Evolutionary conservation across 352 stramenopile species (phyloP), one percentile per base, ranked within the genome.

Genomic region (Globisporangium takayamanum): DNA sequence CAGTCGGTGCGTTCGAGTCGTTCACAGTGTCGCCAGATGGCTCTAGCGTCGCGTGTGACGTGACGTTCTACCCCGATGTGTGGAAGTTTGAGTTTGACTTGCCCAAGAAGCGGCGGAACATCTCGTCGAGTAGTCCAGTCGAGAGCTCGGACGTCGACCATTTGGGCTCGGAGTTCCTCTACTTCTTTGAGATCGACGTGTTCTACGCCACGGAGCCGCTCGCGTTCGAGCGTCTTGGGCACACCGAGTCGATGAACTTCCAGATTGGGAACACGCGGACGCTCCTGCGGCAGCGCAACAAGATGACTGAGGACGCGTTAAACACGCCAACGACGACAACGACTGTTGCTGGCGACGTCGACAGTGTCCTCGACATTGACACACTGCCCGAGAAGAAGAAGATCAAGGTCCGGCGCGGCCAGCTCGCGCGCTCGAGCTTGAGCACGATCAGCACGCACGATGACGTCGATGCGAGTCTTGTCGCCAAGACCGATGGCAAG

Each of bases 41-140:
- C 25, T 67, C 36, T 3, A 70, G 76, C 18, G 73, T 89, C 3
- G 69, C 86, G 50, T 93, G 90, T 60, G 82, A 90, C 50, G 80
- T 91, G 56, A 93, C 71, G 28, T 95, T 95, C 63, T 84, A 89
- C 46, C 86, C 86, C 2, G 86, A 95, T 54, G 86, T 95, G 50
- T 95, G 86, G 86, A 95, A 95, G 68, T 95, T 95, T 56, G 84
- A 95, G 55, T 92, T 91, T 47, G 85, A 93, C 59, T 61, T 95
- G 49, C 85, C 85, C 1, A 95, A 95, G 67, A 95, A 95, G 64
- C 79, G 85, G 22, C 85, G 85, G 7, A 75, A 92, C 50, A 66
- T 82, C 18, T 70, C 80, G n/a, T 55, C 41, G 16, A 65, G 47
- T 22, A 64, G 57, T 28, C 62, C 59, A 2, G 62, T 53, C 52